Evolutionary conservation across 2,329 filamentous ascomycete genomes (phyloP), one percentile per base, ranked within the genome.

Genomic region (Atkinsonella texensis): DNA sequence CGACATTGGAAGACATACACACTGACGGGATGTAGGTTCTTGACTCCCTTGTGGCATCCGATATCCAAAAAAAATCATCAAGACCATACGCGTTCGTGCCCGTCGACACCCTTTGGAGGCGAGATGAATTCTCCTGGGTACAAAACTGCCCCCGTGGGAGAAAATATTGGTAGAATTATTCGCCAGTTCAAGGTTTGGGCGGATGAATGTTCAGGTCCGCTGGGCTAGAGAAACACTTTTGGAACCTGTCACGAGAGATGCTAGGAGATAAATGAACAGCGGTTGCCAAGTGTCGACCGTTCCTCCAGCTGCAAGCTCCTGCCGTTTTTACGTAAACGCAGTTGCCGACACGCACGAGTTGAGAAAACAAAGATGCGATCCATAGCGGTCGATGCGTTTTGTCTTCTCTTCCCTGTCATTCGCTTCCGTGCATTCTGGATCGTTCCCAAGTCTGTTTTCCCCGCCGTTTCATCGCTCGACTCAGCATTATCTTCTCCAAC

Each of bases 131-230:
- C 49, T 3, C 31, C 49, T 4, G 49, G 53, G 9, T 54, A 51
- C 41, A 45, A 39, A n/a, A 35, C 35, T 17, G 32, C 48, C 15
- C 53, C 53, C 2, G 56, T 56, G 15, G 56, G 57, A 2, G 57
- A 55, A 15, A 57, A 55, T 28, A 50, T 58, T n/a, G 55, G 52
- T 12, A 58, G 54, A 40, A 55, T 58, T 11, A 23, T 59, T 20
- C 50, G 41, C 15, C 55, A 58, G 28, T 56, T 59, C 33, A 52
- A 55, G 18, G 57, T 58, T 33, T 58, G 58, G 57, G 53, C 53
- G 2, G 54, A 49, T 13, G 55, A 59, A 42, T 49, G 53, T 7
- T 55, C 54, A 13, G 57, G 56, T 33, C 39, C 58, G 41, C 6
- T 54, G 28, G 47, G 46, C 4, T 56, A 59, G 39, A 54, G 50